Evolutionary conservation across 352 stramenopile species (phyloP).

Genomic region (Phytophthora pseudosyringae): DNA sequence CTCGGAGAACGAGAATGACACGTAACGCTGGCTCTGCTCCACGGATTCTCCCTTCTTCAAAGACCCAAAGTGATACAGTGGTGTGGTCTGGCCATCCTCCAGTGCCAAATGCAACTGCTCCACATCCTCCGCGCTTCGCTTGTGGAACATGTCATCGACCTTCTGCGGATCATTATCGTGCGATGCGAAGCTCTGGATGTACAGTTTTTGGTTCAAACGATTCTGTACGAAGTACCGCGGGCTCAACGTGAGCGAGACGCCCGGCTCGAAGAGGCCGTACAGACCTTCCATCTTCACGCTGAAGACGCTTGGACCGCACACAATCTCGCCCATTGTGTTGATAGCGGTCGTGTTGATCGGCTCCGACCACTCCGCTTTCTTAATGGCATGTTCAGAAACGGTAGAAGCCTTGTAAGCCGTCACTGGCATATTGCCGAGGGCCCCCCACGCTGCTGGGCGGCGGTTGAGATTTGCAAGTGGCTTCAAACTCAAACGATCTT

Average conservation of each 20-base stretch:
- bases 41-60: slow-evolving; percentile 74
- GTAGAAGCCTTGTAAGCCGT: slow-evolving; percentile 53
- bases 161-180: slow-evolving; percentile 67
- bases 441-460: slow-evolving; percentile 65
- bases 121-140: slow-evolving; percentile 66
- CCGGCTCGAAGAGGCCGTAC: slow-evolving; percentile 81
- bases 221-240: slow-evolving; percentile 89
- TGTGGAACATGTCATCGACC: slow-evolving; percentile 76
- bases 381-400: slow-evolving; percentile 68
- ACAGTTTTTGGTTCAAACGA: slow-evolving; percentile 80
- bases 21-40: slow-evolving; percentile 70
- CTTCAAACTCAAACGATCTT: slow-evolving; percentile 79
- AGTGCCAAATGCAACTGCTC: slow-evolving; percentile 58
- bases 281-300: slow-evolving; percentile 84
- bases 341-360: slow-evolving; percentile 86
- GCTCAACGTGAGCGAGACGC: slow-evolving; percentile 77
- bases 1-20: slow-evolving; percentile 82
- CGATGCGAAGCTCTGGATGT: slow-evolving; percentile 72
- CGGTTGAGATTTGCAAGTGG: slow-evolving; percentile 50
- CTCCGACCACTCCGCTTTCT: slow-evolving; percentile 77
- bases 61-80: slow-evolving; percentile 82
- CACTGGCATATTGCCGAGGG: slow-evolving; percentile 59
- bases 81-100: slow-evolving; percentile 66
- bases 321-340: slow-evolving; percentile 84
- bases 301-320: slow-evolving; percentile 77